A percentile compares a stretch with the other conserved stretches of the same genome.
These are phyloP conservation scores for Tulasnella sp. DNA, from an alignment of 768 basidiomycete genomes.

Conservation along the genomic window DNA sequence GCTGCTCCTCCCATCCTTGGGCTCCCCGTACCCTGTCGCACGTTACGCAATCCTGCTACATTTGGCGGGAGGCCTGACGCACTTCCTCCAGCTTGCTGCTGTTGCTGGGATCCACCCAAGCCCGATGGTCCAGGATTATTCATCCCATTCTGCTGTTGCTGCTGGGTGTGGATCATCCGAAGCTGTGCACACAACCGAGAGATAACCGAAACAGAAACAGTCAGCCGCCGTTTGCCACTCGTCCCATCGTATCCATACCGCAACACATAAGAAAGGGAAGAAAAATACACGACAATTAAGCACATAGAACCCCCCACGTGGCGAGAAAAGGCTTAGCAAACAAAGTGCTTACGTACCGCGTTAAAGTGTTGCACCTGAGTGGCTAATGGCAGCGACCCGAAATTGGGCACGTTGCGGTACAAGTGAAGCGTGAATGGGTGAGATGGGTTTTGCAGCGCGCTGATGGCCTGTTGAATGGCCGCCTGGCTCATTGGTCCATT, in stretches of 20 bases:
- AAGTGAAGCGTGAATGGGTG: conserved; percentile 11
- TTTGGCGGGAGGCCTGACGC: background rate
- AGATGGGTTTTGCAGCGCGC: background rate
- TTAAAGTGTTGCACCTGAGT: conserved; percentile 10
- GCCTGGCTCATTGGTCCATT: background rate
- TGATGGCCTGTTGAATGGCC: background rate
- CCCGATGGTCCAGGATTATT: background rate
- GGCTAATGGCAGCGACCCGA: background rate
- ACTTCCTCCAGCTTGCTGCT: conserved; percentile 3
- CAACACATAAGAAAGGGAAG: background rate
- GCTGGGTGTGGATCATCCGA: background rate
- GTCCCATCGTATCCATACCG: background rate
- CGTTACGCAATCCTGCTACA: background rate
- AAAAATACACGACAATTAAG: background rate
- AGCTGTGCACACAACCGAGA: background rate
- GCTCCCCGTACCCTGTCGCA: conserved; percentile 3
- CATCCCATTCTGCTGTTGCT: background rate
- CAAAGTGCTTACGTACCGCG: conserved; percentile 1
- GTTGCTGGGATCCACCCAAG: background rate
- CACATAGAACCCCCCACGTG: background rate
- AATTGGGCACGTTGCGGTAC: background rate
- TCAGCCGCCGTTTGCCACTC: too few species aligned
- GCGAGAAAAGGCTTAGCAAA: background rate
- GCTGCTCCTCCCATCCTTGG: background rate
- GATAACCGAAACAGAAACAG: background rate